Evolutionary conservation across 805 yeast genomes (phyloP).

Genomic region (Yarrowia bubula): DNA sequence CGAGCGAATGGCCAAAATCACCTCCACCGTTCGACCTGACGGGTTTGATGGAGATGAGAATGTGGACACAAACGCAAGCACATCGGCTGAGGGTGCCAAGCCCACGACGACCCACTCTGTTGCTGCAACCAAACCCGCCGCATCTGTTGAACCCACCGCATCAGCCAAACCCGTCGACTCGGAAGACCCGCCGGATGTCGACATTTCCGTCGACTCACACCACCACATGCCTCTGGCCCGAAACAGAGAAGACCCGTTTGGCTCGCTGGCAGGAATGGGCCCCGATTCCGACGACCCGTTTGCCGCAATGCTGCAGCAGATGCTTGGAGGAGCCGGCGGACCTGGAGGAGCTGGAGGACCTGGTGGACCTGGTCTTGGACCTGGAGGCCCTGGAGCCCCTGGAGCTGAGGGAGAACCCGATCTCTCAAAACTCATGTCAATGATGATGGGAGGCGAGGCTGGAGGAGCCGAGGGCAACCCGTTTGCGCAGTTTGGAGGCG

Average conservation of each 20-base stretch:
- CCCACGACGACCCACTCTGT: neutral
- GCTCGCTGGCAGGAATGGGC: constrained; percentile 2
- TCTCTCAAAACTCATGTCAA: constrained; percentile 15
- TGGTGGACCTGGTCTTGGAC: neutral
- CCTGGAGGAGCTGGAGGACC: neutral
- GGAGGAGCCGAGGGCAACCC: constrained; percentile 2
- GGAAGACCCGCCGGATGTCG: constrained; percentile 17
- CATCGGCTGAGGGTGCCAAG: too few species aligned
- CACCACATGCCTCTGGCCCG: constrained; percentile 1
- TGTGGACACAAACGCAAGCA: neutral
- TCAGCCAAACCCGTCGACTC: too few species aligned
- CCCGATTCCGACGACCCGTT: constrained; percentile 10
- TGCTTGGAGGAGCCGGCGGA: constrained; percentile 8
- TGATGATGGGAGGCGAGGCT: constrained; percentile 20
- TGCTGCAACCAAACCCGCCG: too few species aligned
- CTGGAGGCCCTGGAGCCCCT: neutral
- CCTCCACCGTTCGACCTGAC: constrained; percentile 7
- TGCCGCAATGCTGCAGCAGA: constrained; percentile 20
- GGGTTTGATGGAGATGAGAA: neutral
- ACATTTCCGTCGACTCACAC: constrained; percentile 1
- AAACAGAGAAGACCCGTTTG: constrained; percentile 11
- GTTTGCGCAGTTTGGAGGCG: neutral
- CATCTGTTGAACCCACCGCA: too few species aligned
- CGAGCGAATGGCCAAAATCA: constrained; percentile 25
- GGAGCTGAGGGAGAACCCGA: neutral